Conservation (phyloP, 164 flowering plant species). For the Nelumbo lutea region DNA sequence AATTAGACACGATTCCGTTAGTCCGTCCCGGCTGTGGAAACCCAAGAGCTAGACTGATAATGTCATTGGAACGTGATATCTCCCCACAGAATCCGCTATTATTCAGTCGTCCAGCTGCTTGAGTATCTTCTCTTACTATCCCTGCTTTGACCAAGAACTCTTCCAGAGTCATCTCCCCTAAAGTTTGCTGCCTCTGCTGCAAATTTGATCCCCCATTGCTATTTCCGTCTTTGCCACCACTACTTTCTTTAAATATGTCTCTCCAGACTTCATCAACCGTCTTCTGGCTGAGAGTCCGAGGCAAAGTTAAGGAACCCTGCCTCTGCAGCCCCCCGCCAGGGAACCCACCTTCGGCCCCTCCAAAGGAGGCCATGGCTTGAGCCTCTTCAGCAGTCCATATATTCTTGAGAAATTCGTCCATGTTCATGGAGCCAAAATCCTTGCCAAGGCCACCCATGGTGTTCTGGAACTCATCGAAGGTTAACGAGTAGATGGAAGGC, state of each 20-base stretch:
- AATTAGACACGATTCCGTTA: conserved; percentile 14
- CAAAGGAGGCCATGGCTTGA: conserved; percentile 22
- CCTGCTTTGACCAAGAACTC: conserved; percentile 77
- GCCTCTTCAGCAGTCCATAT: conserved; percentile 46
- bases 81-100: conserved; percentile 27
- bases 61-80: conserved; percentile 13
- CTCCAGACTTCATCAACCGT: conserved; percentile 81
- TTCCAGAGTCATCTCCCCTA: conserved; percentile 70
- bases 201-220: conserved; percentile 13
- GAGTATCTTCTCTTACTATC: conserved; percentile 59
- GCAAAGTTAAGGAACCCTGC: conserved; percentile 33
- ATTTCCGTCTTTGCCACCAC: conserved; percentile 16
- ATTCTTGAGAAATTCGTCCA: conserved; percentile 69
- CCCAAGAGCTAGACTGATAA: conserved; percentile 21
- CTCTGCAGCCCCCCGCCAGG: conserved; percentile 19
- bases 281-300: conserved; percentile 35
- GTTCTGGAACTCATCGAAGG: conserved; percentile 80
- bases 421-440: conserved; percentile 53
- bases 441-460: conserved; percentile 64
- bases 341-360: conserved; percentile 6
- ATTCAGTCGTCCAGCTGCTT: conserved; percentile 9
- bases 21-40: conserved; percentile 19
- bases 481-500: conserved; percentile 63
- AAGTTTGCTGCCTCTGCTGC: conserved; percentile 28
- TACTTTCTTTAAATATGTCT: conserved; percentile 42